These are phyloP conservation scores for Debaryomyces fabryi DNA, from an alignment of 1,139 yeast genomes.

Conservation along the genomic window DNA sequence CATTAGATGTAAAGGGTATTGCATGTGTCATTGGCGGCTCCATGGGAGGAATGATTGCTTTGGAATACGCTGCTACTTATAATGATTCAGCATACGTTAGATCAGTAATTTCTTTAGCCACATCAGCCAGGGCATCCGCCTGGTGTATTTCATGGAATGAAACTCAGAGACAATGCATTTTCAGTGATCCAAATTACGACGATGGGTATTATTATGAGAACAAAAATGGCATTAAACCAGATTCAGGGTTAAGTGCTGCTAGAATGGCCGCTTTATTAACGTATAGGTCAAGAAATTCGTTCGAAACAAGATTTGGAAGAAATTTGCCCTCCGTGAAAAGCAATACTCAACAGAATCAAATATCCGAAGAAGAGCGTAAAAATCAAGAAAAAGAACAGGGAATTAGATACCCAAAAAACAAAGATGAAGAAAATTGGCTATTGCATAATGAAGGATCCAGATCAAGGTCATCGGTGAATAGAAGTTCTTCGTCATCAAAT, in stretches of 20 bases:
- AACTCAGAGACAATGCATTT: conserved; percentile 94
- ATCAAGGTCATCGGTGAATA: conserved; percentile 16
- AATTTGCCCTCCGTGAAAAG: conserved; percentile 48
- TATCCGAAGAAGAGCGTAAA: conserved; percentile 11
- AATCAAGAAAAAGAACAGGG: conserved; percentile 20
- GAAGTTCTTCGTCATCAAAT: conserved; percentile 9
- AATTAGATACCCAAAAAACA: conserved; percentile 39
- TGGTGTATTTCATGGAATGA: conserved; percentile 99
- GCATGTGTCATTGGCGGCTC: conserved; percentile 96
- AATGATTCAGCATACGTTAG: conserved; percentile 73
- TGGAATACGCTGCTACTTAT: conserved; percentile 76
- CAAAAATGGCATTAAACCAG: conserved; percentile 68
- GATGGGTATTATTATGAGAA: conserved; percentile 81
- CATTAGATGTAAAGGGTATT: conserved; percentile 70
- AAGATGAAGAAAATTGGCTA: conserved; percentile 51
- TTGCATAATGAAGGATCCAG: conserved; percentile 47
- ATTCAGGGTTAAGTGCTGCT: conserved; percentile 89
- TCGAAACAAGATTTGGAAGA: conserved; percentile 89
- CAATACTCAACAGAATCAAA: conserved; percentile 12
- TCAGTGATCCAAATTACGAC: conserved; percentile 88
- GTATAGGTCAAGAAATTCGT: conserved; percentile 87
- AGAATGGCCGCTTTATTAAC: conserved; percentile 95
- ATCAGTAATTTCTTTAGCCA: conserved; percentile 81
- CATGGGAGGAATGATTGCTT: conserved; percentile 98
- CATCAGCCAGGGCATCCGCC: conserved; percentile 93